Evolutionary conservation across 2,329 filamentous ascomycete genomes (phyloP).

Genomic region (Daldinia sp.): DNA sequence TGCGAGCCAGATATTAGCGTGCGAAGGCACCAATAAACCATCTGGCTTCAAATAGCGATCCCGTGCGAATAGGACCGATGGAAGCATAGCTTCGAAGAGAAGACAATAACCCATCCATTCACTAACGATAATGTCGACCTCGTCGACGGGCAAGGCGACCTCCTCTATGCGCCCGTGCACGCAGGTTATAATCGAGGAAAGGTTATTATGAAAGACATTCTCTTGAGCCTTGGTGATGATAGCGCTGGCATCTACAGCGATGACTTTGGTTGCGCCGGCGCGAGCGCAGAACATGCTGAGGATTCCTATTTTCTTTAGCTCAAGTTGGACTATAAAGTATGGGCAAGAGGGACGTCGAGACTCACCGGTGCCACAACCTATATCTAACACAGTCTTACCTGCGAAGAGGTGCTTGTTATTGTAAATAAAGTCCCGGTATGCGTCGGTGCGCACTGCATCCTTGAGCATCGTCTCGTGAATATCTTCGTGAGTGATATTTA

Average conservation of each 20-base stretch:
- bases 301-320: constrained; percentile 64
- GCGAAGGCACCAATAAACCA: constrained; percentile 86
- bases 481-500: constrained; percentile 56
- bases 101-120: constrained; percentile 99
- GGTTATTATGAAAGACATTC: constrained; percentile 82
- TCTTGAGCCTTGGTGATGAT: constrained; percentile 88
- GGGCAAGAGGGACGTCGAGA: constrained; percentile 2
- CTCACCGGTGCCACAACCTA: constrained; percentile 79
- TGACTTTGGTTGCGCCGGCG: constrained; percentile 84
- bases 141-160: constrained; percentile 75
- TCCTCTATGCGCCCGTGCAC: constrained; percentile 90
- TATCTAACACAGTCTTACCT: constrained; percentile 87
- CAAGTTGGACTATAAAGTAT: background rate
- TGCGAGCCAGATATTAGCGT: constrained; percentile 83
- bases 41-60: constrained; percentile 84
- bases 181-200: constrained; percentile 77
- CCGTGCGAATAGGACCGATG: constrained; percentile 86
- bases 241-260: constrained; percentile 90
- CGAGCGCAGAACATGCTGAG: constrained; percentile 94
- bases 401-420: constrained; percentile 87
- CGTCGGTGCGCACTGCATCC: constrained; percentile 85
- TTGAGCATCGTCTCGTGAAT: constrained; percentile 98
- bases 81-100: constrained; percentile 95
- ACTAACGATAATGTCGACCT: constrained; percentile 94
- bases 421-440: constrained; percentile 95